Evolutionary conservation across 768 basidiomycete genomes (phyloP).

Genomic region (Tulasnella sp.): DNA sequence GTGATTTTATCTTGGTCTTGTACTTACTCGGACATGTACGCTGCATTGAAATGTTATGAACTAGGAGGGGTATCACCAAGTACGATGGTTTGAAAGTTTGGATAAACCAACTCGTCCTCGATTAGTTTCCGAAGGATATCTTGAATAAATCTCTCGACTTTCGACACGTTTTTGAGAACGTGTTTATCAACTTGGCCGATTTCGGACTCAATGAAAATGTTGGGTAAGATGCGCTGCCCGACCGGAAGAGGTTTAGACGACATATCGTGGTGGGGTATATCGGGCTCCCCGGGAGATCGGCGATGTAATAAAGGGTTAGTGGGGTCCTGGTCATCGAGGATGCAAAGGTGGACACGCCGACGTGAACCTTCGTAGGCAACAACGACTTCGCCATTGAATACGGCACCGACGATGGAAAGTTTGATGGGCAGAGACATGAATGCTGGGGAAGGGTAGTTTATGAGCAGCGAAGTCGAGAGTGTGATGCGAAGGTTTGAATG

Average conservation of each 20-base stretch:
- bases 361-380: slow-evolving; percentile 84
- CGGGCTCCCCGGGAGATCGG: slow-evolving; percentile 36
- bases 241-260: slow-evolving; percentile 58
- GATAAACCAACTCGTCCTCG: slow-evolving; percentile 92
- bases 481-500: slow-evolving; percentile 79
- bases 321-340: slow-evolving; percentile 79
- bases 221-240: slow-evolving; percentile 72
- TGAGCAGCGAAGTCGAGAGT: slow-evolving; percentile 81
- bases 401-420: slow-evolving; percentile 77
- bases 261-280: slow-evolving; percentile 31
- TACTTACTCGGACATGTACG: no score
- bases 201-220: slow-evolving; percentile 88
- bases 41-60: no score
- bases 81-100: slow-evolving; percentile 74
- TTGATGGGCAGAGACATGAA: slow-evolving; percentile 97
- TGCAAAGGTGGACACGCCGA: slow-evolving; percentile 70
- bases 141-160: slow-evolving; percentile 90
- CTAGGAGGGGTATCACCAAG: no score
- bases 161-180: slow-evolving; percentile 87
- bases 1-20: no score
- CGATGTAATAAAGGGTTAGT: slow-evolving; percentile 20
- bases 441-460: slow-evolving; percentile 91
- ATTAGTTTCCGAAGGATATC: slow-evolving; percentile 90
- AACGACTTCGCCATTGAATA: slow-evolving; percentile 77
- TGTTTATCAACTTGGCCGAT: slow-evolving; percentile 94